Base-by-base conservation (phyloP, 2,329 filamentous ascomycete species). In the Aureobasidium subglaciale region DNA sequence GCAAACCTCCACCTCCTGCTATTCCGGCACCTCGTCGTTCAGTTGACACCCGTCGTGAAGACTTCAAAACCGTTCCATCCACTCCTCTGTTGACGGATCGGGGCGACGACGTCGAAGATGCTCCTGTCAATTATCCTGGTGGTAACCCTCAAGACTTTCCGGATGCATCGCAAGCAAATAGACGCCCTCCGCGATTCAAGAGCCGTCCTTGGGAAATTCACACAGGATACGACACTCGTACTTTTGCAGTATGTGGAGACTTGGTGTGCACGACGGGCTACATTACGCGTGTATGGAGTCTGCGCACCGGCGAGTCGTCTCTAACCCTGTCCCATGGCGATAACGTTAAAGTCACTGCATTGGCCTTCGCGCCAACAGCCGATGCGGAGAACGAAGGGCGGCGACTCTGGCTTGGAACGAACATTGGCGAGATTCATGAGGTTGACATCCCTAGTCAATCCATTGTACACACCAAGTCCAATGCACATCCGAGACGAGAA, bases 401-500 rank as follows among this genome's bases (percentile, higher is more conserved):
- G 54, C 80, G 84, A 13, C 63, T 99, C 22, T 99, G 93, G 93
- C 81, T 97, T 29, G 93, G 93, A 7, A 96, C 87, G 40, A 95
- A 87, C 62, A 77, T 83, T 6, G 93, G 93, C 45, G 93, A 99
- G 60, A 77, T 99, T 35, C 83, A 91, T 67, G 93, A 99, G 71
- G 80, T 95, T 41, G 91, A 99, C 67, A 82, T 97, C 55, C 74
- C 78, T 2, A 85, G 84, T 0, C 85, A 91, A 65, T 82, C 79
- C 32, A 77, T 96, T 42, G 76, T 88, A 13, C 77, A 80, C 25
- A 86, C 80, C 16, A 88, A 87, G 63, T 73, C 80, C 2, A 83
- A 78, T 49, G 87, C 88, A 2, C 93, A 97, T 64, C 83, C 84
- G 7, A 83, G 88, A 38, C 80, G 84, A 59, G 88, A 95, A 62